Evolutionary conservation across 73 alveolate species (phyloP).

Genomic region (Symbiodinium pilosum): DNA sequence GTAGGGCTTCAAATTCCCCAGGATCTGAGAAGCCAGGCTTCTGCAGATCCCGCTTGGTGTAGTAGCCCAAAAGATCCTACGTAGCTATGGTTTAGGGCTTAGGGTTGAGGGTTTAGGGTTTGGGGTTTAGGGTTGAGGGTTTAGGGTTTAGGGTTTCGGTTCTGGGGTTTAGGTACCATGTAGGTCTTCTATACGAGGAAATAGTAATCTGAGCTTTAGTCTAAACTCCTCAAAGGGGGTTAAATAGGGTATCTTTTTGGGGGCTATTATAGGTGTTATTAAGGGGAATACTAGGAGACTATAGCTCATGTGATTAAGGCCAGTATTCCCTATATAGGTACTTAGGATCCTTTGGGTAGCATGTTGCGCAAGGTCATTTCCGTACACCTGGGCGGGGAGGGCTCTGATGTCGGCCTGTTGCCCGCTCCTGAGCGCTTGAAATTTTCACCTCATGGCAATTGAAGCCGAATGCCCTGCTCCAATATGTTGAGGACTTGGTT

Average conservation of each 20-base stretch:
- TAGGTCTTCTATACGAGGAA: not conserved
- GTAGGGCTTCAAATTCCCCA: too few species aligned
- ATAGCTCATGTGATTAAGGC: too few species aligned
- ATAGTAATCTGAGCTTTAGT: not conserved
- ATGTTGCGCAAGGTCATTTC: constrained; percentile 13
- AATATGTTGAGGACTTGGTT: too few species aligned
- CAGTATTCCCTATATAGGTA: not conserved
- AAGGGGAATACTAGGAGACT: too few species aligned
- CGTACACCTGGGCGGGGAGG: constrained; percentile 42
- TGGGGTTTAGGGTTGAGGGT: too few species aligned
- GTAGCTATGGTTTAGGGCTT: too few species aligned
- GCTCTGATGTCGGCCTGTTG: constrained; percentile 4
- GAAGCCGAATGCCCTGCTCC: too few species aligned
- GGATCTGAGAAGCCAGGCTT: too few species aligned
- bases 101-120: too few species aligned
- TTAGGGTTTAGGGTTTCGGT: not conserved
- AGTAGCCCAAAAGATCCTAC: too few species aligned
- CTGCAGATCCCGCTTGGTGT: too few species aligned
- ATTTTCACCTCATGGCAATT: not conserved
- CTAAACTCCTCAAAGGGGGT: not conserved
- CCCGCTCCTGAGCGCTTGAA: not conserved
- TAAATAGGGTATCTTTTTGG: not conserved
- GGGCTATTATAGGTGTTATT: too few species aligned
- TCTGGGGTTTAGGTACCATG: not conserved
- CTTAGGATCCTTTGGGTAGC: not conserved